Conservation (phyloP, 2,329 filamentous ascomycete genomes). For the Fusarium sacchari region DNA sequence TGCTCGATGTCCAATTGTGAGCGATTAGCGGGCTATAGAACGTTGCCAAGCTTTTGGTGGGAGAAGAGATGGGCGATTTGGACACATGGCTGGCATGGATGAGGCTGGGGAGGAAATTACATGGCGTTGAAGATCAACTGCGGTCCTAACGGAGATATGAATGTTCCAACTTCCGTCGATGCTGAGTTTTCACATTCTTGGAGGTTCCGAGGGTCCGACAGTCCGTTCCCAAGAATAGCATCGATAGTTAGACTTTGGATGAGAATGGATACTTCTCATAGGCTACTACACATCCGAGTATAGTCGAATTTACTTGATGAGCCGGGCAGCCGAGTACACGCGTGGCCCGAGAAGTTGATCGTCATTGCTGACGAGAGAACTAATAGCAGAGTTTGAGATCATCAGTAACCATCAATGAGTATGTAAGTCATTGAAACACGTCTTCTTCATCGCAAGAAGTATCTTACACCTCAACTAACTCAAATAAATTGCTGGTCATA, state of each 20-base stretch:
- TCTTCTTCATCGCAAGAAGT: too few species aligned
- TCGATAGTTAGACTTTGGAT: fast-evolving
- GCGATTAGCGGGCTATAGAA: slow-evolving; percentile 14
- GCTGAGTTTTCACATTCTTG: neutral
- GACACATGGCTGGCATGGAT: slow-evolving; percentile 26
- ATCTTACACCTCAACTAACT: too few species aligned
- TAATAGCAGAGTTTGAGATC: neutral
- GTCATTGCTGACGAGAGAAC: neutral
- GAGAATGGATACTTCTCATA: neutral
- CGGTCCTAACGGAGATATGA: neutral
- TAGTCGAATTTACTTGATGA: neutral
- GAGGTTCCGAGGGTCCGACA: neutral
- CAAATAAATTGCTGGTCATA: fast-evolving
- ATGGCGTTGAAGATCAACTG: neutral
- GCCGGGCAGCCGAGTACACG: neutral
- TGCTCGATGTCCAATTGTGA: neutral
- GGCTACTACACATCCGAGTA: neutral
- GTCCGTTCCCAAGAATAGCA: neutral
- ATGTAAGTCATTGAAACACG: neutral
- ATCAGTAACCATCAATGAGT: neutral
- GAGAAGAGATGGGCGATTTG: neutral
- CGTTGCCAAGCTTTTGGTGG: slow-evolving; percentile 13
- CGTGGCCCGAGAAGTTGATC: neutral
- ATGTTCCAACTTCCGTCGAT: neutral
- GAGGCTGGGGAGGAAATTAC: neutral